Base-by-base conservation (phyloP, 1,284 basidiomycete species). In the Moesziomyces antarcticus region DNA sequence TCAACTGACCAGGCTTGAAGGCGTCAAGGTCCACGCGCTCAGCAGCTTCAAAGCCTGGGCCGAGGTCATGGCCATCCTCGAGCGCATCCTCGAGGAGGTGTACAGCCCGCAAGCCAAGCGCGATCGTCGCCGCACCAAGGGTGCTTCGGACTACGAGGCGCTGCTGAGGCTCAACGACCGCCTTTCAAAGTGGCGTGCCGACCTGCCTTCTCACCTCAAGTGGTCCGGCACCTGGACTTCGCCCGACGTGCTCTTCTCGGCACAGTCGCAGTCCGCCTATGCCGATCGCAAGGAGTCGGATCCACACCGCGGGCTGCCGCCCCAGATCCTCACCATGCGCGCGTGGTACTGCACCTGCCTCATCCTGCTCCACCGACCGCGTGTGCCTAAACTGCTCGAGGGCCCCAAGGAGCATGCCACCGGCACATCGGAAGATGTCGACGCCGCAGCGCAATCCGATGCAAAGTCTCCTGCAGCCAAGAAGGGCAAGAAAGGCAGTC, bases 301-400 rank as follows among this genome's bases (percentile, higher is more conserved):
- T 21, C 33, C 63, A 0, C 74, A 76, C 22, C 67, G 60, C 8
- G 71, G 65, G 16, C 53, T 71, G 5, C 71, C 66, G 5, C 74
- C 70, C 0, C 74, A 76, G 4, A 64, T 76, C 8, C 56, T 76
- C 18, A 76, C 74, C 18, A 64, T 74, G 61, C 53, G 74, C 16
- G 64, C 66, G 1, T 76, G 74, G 74, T 76, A 76, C 27, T 76
- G 66, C 52, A 71, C 65, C n/a, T 76, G 74, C 50, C 48, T 74
- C 24, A 68, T 76, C 35, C 27, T 76, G 35, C 63, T 76, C 10
- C 70, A 76, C 27, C 60, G 74, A 14, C 74, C 71, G 16, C 49
- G 74, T 14, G 67, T 76, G 21, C 74, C 71, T 0, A 68, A 58
- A 42, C 55, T 73, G 47, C 52, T 68, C 13, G 46, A 55, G 9